Conservation (phyloP, 768 basidiomycete species). For the Agrocybe pediades region DNA sequence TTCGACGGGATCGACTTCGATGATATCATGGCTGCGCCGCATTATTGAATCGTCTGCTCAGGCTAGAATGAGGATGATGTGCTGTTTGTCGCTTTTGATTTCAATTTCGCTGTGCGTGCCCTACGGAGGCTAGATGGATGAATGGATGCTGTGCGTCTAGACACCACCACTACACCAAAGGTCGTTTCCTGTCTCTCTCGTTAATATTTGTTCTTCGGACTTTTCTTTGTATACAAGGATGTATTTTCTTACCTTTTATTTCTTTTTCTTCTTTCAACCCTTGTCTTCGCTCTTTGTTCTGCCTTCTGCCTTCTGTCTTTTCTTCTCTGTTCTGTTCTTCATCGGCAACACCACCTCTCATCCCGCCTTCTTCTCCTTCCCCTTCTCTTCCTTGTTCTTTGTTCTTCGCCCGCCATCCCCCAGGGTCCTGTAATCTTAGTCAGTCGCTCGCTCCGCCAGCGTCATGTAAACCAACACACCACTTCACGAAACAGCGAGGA, state of each 20-base stretch:
- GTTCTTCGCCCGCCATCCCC: neutral
- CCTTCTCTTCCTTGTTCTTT: neutral
- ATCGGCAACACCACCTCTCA: constrained; percentile 1
- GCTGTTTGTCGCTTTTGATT: neutral
- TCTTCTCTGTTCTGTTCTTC: constrained; percentile 16
- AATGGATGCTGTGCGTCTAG: constrained; percentile 38
- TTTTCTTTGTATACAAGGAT: neutral
- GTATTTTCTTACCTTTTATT: constrained; percentile 27
- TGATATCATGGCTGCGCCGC: too few relatives aligned
- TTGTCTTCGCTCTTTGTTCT: constrained; percentile 7
- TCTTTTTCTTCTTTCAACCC: constrained; percentile 20
- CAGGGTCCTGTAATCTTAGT: too few relatives aligned
- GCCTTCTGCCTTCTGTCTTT: neutral
- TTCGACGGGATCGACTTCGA: too few relatives aligned
- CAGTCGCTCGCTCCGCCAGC: too few relatives aligned
- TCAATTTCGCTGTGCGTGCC: neutral
- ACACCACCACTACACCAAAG: neutral
- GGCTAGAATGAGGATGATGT: neutral
- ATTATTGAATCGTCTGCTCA: neutral
- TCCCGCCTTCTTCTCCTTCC: neutral
- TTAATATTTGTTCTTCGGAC: constrained; percentile 5
- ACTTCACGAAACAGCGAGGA: too few relatives aligned
- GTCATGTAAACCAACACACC: too few relatives aligned
- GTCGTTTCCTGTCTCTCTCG: constrained; percentile 14
- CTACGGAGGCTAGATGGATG: neutral